Base-by-base conservation (phyloP, 108 stramenopile genomes). In the Mayamaea pseudoterrestris region DNA sequence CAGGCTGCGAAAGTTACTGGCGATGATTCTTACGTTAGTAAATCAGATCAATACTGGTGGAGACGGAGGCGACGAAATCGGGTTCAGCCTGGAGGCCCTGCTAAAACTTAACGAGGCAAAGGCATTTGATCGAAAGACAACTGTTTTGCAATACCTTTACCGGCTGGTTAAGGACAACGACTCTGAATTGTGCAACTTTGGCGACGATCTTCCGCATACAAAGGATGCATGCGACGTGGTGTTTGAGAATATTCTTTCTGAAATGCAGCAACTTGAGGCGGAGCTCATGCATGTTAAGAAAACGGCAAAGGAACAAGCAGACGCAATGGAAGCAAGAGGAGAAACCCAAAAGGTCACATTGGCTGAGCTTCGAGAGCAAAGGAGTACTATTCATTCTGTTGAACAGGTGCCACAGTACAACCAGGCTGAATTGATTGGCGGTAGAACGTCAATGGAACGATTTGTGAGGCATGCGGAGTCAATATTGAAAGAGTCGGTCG, bases 71-170 rank as follows among this genome's bases (percentile, higher is more conserved):
- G 58, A 72, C 58, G 86, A 91, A 8, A 65, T 68, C 41, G 96
- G 93, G 17, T 95, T 95, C 69, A 92, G 82, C 7, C 69, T 97
- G 11, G 96, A 95, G 57, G 85, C 93, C 0, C 71, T 97, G 28
- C 60, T 94, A 37, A 95, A 94, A 61, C 80, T 97, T 24, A 77
- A 82, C 51, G 86, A 88, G 81, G 90, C 94, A 43, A 97, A 97
- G 68, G 94, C 94, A 0, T 87, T 85, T 61, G 96, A 97, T 63
- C 84, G 86, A 65, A 95, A 93, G 68, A 97, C 96, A 11, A 89
- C 83, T 45, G 87, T 97, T 29, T 67, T 97, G 5, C 86, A 92
- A 58, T 95, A 94, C 54, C 68, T 95, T 29, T 77, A 79, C 34
- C 80, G 79, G 50, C 32, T 88, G 16, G 73, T 88, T 18, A 74